Evolutionary conservation across 805 yeast species (phyloP).

Genomic region (Hanseniaspora pseudoguilliermondii): DNA sequence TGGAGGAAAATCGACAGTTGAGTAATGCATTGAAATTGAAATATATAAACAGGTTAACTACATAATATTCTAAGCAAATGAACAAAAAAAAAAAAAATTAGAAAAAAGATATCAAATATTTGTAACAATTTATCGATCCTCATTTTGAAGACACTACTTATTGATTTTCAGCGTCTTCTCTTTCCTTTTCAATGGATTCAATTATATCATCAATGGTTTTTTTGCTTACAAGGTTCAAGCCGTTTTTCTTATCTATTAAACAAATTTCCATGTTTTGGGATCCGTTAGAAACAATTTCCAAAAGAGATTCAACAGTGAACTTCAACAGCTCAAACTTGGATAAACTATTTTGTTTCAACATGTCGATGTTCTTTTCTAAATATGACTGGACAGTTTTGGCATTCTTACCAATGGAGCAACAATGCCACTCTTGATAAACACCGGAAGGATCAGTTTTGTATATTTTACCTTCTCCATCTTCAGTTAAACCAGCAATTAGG

Average conservation of each 20-base stretch:
- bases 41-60: constrained; percentile 8
- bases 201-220: constrained; percentile 68
- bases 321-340: constrained; percentile 47
- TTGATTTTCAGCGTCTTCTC: constrained; percentile 57
- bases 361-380: constrained; percentile 57
- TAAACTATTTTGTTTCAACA: constrained; percentile 28
- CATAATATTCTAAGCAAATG: constrained; percentile 28
- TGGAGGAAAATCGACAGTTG: background rate
- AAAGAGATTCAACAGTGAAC: constrained; percentile 70
- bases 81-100: constrained; percentile 29
- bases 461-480: constrained; percentile 56
- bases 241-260: constrained; percentile 52
- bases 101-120: too few relatives aligned
- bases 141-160: constrained; percentile 23
- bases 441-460: constrained; percentile 97
- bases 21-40: background rate
- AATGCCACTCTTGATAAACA: constrained; percentile 94
- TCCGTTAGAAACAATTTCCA: constrained; percentile 97
- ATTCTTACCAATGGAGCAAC: constrained; percentile 91
- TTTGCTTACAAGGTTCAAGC: constrained; percentile 40
- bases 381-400: constrained; percentile 92
- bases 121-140: too few relatives aligned
- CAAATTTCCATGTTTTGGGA: constrained; percentile 91
- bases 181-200: constrained; percentile 74
- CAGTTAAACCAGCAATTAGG: constrained; percentile 89